Conservation (phyloP, 1,139 yeast genomes). For the Saccharomyces hybrid region DNA sequence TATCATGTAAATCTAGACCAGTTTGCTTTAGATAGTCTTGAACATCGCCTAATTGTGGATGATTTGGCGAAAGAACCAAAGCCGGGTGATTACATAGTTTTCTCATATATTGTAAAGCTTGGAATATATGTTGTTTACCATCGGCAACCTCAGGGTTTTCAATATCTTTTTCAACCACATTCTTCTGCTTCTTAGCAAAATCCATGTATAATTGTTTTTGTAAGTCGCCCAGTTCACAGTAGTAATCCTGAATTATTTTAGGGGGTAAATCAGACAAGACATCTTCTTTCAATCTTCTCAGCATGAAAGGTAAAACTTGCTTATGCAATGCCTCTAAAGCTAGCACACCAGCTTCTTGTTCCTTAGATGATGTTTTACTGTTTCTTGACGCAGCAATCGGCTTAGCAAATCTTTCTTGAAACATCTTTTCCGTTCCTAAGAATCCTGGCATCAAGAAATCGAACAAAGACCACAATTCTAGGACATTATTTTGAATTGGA, state of each 20-base stretch:
- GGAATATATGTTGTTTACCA: constrained; percentile 89
- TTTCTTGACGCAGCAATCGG: constrained; percentile 95
- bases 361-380: constrained; percentile 84
- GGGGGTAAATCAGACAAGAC: constrained; percentile 96
- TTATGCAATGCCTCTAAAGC: constrained; percentile 94
- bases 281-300: constrained; percentile 93
- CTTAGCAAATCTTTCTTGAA: constrained; percentile 92
- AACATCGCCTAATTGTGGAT: constrained; percentile 74
- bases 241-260: constrained; percentile 94
- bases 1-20: constrained; percentile 56
- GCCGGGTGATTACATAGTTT: constrained; percentile 97
- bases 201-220: constrained; percentile 85
- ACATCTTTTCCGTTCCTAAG: constrained; percentile 87
- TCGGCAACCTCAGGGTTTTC: constrained; percentile 37
- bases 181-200: constrained; percentile 83
- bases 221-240: constrained; percentile 87
- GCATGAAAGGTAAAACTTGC: constrained; percentile 92
- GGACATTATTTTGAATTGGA: constrained; percentile 94
- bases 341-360: constrained; percentile 94
- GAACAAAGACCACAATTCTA: constrained; percentile 94
- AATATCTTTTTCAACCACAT: constrained; percentile 60
- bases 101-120: constrained; percentile 94
- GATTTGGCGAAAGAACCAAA: constrained; percentile 74
- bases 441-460: constrained; percentile 99
- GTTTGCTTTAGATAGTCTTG: constrained; percentile 50